A percentile compares a stretch with the other conserved stretches of the same genome.
Evolutionary conservation across 306 rosid species (phyloP).

Genomic region (Acacia acuminata): DNA sequence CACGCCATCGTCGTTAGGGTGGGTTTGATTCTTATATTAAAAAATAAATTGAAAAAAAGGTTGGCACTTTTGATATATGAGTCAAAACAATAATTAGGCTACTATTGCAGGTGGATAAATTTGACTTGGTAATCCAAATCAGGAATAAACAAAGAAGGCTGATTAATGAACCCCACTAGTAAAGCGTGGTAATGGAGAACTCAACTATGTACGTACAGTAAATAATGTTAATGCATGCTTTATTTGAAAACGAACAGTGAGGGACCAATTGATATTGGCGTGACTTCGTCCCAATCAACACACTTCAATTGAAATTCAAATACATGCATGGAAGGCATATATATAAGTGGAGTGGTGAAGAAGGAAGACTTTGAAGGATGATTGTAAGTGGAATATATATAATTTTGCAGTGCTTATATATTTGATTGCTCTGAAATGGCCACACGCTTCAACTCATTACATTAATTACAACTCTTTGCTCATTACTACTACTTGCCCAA

Average conservation of each 20-base stretch:
- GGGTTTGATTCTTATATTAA: background rate
- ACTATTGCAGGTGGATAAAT: constrained; percentile 47
- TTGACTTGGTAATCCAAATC: constrained; percentile 44
- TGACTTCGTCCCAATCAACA: background rate
- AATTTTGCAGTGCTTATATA: background rate
- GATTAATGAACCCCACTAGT: constrained; percentile 17
- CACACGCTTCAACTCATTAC: constrained; percentile 53
- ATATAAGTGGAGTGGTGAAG: constrained; percentile 28
- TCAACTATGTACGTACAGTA: constrained; percentile 1
- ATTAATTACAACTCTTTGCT: constrained; percentile 1
- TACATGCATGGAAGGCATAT: constrained; percentile 10
- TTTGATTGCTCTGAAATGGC: constrained; percentile 36
- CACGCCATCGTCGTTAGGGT: background rate
- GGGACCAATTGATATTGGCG: background rate
- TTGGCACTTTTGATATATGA: background rate
- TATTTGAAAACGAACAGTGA: background rate
- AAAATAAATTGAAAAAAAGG: background rate
- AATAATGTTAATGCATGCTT: background rate
- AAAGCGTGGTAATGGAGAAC: constrained; percentile 33
- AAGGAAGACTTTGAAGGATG: constrained; percentile 25
- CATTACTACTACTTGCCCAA: constrained; percentile 32
- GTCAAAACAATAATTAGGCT: constrained; percentile 44
- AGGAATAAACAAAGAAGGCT: constrained; percentile 16
- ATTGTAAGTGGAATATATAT: constrained; percentile 2
- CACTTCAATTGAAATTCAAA: background rate